Evolutionary conservation across 805 yeast genomes (phyloP), one percentile per base, ranked within the genome.

Genomic region (Maudiozyma turicensis): DNA sequence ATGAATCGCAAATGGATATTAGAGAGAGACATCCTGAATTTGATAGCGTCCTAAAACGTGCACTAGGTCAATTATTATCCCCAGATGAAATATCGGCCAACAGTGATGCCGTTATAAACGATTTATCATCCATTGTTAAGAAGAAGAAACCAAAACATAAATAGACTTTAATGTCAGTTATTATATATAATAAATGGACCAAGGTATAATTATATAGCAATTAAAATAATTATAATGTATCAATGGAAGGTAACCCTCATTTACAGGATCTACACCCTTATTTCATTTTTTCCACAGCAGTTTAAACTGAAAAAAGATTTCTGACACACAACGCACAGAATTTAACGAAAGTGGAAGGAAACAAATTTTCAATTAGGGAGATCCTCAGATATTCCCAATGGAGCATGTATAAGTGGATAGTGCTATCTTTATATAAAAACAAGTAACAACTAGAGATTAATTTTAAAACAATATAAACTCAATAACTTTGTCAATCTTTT

Each of bases 101-200:
- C 40, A 53, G 50, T 15, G 54, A 52, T 5, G 39, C 37, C 9
- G 37, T 8, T 7, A 66, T 82, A 8, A 81, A 82, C 56, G 88
- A 83, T 60, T 67, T 84, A 52, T 77, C 86, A 0, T 68, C 77
- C 4, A 71, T 78, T 72, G 84, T 82, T 8, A 80, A 77, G 59
- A 84, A 83, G 66, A 76, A 77, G 59, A 55, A 50, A 32, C 42
- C 47, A 26, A 52, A 49, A 48, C 32, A 40, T 14, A 46, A 52
- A 29, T 38, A 43, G 35, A 2, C 26, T 20, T 20, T 20, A 14
- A 31, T 4, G 26, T 20, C 26, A 20, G 26, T 20, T 20, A 20
- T 20, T 20, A 20, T 20, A 20, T 20, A 20, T 20, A 20, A 20
- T 20, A 20, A 20, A 20, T 20, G 26, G 26, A 20, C 8, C 39